These are phyloP conservation scores for Leucoagaricus sp. DNA, from an alignment of 1,284 basidiomycete species.

Conservation along the genomic window DNA sequence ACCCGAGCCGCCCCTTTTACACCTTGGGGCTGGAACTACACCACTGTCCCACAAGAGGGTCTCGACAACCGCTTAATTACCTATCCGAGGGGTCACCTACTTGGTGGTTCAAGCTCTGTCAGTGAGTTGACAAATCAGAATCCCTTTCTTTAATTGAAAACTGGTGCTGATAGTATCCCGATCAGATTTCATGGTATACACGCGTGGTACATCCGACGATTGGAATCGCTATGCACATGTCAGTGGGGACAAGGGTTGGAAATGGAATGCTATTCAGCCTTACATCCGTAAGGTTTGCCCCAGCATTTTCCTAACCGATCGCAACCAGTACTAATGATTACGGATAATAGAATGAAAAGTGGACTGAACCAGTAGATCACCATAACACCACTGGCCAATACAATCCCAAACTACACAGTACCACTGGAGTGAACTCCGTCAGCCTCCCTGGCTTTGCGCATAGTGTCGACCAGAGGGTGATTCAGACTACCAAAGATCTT, in stretches of 20 bases:
- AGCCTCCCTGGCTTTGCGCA: slow-evolving; percentile 29
- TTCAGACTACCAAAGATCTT: slow-evolving; percentile 27
- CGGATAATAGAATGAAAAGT: slow-evolving; percentile 25
- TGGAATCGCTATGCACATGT: slow-evolving; percentile 16
- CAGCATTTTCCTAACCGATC: neutral
- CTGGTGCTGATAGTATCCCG: neutral
- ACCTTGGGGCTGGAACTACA: slow-evolving; percentile 25
- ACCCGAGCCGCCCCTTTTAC: neutral
- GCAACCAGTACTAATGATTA: neutral
- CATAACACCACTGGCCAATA: slow-evolving; percentile 30
- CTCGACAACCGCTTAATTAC: slow-evolving; percentile 18
- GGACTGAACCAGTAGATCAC: slow-evolving; percentile 26
- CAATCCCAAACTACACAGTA: slow-evolving; percentile 27
- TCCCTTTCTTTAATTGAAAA: neutral
- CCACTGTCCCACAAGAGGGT: slow-evolving; percentile 20
- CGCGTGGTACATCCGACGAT: slow-evolving; percentile 31
- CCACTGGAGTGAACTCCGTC: slow-evolving; percentile 26
- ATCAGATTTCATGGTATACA: slow-evolving; percentile 18
- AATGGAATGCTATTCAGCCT: slow-evolving; percentile 22
- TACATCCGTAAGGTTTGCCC: slow-evolving; percentile 20
- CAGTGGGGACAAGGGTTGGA: slow-evolving; percentile 10
- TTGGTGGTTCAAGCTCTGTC: slow-evolving; percentile 23
- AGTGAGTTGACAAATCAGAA: slow-evolving; percentile 16
- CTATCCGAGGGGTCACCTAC: slow-evolving; percentile 22
- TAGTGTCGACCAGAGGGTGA: slow-evolving; percentile 27